Conservation (phyloP, 805 yeast species). For the Cyberlindnera maritima region DNA sequence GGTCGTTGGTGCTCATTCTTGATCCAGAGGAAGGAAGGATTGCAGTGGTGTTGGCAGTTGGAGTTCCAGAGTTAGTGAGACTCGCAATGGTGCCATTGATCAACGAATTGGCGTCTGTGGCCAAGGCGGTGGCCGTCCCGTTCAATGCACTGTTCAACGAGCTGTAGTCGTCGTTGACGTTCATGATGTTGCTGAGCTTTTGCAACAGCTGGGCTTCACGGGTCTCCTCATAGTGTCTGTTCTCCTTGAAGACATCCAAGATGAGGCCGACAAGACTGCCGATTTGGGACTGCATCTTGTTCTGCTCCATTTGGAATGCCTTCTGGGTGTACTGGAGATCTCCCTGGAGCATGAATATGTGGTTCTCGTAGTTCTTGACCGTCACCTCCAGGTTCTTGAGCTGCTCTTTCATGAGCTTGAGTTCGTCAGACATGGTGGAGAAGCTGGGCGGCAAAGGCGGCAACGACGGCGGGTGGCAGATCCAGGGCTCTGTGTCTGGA, state of each 20-base stretch:
- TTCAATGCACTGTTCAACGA: slow-evolving; percentile 11
- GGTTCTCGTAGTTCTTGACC: slow-evolving; percentile 24
- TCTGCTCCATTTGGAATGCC: slow-evolving; percentile 24
- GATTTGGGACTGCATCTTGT: slow-evolving; percentile 26
- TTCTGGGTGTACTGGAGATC: slow-evolving; percentile 25
- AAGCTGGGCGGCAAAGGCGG: not conserved
- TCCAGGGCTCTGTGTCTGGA: not conserved
- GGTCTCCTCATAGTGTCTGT: slow-evolving; percentile 24
- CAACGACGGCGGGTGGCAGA: not conserved
- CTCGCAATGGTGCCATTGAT: slow-evolving; percentile 25
- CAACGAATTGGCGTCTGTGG: slow-evolving; percentile 18
- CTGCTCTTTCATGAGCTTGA: slow-evolving; percentile 25
- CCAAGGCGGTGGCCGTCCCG: slow-evolving; percentile 10
- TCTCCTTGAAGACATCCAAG: slow-evolving; percentile 26
- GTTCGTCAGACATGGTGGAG: slow-evolving; percentile 21
- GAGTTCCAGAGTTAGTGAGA: slow-evolving; percentile 11
- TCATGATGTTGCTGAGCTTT: slow-evolving; percentile 23
- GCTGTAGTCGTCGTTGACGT: slow-evolving; percentile 20
- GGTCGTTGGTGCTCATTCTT: slow-evolving; percentile 19
- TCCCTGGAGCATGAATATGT: slow-evolving; percentile 24
- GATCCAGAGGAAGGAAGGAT: slow-evolving; percentile 16
- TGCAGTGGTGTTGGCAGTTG: slow-evolving; percentile 6
- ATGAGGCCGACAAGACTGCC: slow-evolving; percentile 24
- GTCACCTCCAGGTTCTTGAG: slow-evolving; percentile 25
- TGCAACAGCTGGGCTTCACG: slow-evolving; percentile 24